These are phyloP conservation scores for Camelina neglecta DNA, from an alignment of 345 rosid species.

Conservation along the genomic window DNA sequence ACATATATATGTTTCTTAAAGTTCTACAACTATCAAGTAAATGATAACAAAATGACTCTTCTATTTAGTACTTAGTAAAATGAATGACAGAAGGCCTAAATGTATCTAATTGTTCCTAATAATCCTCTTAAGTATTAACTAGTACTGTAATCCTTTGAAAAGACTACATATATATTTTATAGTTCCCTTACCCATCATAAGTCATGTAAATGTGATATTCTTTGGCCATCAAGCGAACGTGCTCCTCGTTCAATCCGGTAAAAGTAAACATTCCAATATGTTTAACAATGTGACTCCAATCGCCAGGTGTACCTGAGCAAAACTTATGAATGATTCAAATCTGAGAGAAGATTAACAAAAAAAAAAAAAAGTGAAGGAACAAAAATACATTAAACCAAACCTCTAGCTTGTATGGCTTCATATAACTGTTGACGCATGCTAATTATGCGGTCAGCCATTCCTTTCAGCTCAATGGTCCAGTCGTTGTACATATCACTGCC, in stretches of 20 bases:
- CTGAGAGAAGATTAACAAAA: neutral
- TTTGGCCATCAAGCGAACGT: conserved; percentile 58
- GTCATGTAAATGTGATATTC: conserved; percentile 70
- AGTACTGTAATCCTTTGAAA: neutral
- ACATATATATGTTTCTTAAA: no score
- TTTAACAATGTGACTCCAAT: conserved; percentile 69
- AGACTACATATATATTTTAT: neutral
- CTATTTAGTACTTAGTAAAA: no score
- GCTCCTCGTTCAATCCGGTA: conserved; percentile 58
- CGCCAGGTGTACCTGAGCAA: conserved; percentile 63
- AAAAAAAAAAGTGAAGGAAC: neutral
- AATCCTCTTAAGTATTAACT: no score
- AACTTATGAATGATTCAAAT: neutral
- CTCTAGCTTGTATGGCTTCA: conserved; percentile 62
- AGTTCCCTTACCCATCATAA: conserved; percentile 53
- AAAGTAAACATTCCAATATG: conserved; percentile 71
- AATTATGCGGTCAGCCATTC: conserved; percentile 69
- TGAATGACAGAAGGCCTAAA: neutral
- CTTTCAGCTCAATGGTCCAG: conserved; percentile 78
- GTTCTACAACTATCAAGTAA: no score
- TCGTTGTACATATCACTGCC: conserved; percentile 62
- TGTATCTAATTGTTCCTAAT: neutral
- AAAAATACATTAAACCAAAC: conserved; percentile 34
- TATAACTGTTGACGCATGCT: conserved; percentile 70
- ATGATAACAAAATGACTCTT: no score